Conservation (phyloP, 2,329 filamentous ascomycete genomes). For the Botrytis cinerea region DNA sequence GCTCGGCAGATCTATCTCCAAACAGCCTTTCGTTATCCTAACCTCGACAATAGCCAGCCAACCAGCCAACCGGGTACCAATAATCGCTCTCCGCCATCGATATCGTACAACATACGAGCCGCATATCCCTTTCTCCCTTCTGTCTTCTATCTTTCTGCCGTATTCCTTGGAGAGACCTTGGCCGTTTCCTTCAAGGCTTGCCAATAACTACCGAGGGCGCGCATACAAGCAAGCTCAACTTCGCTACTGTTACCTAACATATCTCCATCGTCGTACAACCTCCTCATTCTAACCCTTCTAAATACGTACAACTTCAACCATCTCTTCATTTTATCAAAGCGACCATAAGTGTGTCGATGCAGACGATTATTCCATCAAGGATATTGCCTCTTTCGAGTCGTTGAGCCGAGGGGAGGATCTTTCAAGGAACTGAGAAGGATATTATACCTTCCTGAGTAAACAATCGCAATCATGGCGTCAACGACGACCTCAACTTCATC, state of each 20-base stretch:
- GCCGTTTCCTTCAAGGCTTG: slow-evolving; percentile 1
- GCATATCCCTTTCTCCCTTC: not conserved
- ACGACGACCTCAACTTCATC: slow-evolving; percentile 44
- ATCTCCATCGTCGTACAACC: slow-evolving; percentile 11
- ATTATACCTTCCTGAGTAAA: slow-evolving; percentile 27
- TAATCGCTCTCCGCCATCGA: slow-evolving; percentile 8
- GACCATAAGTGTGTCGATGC: slow-evolving; percentile 41
- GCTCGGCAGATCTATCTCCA: slow-evolving; percentile 18
- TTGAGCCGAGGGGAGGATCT: slow-evolving; percentile 35
- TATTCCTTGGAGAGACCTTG: not conserved
- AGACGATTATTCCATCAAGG: slow-evolving; percentile 41
- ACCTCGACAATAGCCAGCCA: slow-evolving; percentile 14
- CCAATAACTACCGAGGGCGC: slow-evolving; percentile 10
- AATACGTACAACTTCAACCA: slow-evolving; percentile 23
- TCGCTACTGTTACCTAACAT: slow-evolving; percentile 20
- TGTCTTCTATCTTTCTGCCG: not conserved
- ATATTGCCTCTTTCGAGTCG: slow-evolving; percentile 43
- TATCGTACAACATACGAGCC: slow-evolving; percentile 19
- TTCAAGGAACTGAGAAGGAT: slow-evolving; percentile 27
- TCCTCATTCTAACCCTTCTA: slow-evolving; percentile 19
- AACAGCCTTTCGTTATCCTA: slow-evolving; percentile 17
- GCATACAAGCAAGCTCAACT: slow-evolving; percentile 16
- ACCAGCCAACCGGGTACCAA: slow-evolving; percentile 21
- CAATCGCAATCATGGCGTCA: slow-evolving; percentile 44
- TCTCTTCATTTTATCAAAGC: slow-evolving; percentile 4